These are phyloP conservation scores for Potentilla sterilis DNA, from an alignment of 306 rosid species.

Conservation along the genomic window DNA sequence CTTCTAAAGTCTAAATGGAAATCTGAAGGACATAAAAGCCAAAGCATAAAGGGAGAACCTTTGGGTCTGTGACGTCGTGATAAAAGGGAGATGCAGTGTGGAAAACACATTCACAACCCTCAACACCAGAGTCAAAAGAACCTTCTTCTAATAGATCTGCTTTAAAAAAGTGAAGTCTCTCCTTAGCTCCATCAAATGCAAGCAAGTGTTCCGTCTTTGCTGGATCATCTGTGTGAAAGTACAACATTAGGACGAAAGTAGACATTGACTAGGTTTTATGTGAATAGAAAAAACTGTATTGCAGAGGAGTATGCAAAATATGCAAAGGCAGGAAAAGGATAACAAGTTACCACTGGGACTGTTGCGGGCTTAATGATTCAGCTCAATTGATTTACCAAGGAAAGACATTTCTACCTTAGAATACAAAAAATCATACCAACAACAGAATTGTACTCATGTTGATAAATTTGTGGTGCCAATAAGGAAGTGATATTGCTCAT, in stretches of 20 bases:
- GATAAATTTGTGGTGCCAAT: background rate
- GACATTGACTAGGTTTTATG: background rate
- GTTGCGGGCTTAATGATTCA: background rate
- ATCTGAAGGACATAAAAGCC: background rate
- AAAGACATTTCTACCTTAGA: background rate
- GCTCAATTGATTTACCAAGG: background rate
- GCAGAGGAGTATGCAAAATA: background rate
- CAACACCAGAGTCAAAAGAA: slow-evolving; percentile 37
- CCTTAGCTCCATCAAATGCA: slow-evolving; percentile 44
- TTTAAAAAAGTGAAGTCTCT: slow-evolving; percentile 40
- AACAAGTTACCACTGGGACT: background rate
- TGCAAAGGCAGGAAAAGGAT: background rate
- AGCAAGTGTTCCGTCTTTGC: slow-evolving; percentile 34
- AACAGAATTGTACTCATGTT: background rate
- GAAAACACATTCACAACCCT: slow-evolving; percentile 41
- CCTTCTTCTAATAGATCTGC: slow-evolving; percentile 43
- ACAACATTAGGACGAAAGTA: background rate
- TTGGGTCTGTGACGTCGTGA: slow-evolving; percentile 33
- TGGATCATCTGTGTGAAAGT: slow-evolving; percentile 25
- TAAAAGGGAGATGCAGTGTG: slow-evolving; percentile 46
- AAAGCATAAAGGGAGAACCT: slow-evolving; percentile 24
- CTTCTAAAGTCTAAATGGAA: background rate
- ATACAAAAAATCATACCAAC: background rate
- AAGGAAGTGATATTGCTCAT: background rate
- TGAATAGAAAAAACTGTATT: background rate